These are phyloP conservation scores for Phialemonium atrogriseum DNA, from an alignment of 2,329 filamentous ascomycete species.

Conservation along the genomic window DNA sequence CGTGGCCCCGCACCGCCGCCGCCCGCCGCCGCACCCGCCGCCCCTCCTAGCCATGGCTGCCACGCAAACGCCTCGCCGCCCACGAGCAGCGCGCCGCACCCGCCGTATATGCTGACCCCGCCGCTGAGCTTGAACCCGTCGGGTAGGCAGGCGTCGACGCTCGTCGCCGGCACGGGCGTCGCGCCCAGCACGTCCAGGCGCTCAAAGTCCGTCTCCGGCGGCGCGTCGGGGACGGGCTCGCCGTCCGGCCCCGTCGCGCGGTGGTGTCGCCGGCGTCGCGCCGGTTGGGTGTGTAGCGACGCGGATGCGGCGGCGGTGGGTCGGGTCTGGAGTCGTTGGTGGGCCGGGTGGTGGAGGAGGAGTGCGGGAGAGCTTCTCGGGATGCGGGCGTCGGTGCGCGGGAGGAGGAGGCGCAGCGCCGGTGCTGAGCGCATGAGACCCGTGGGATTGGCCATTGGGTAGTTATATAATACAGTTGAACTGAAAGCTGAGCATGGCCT, in stretches of 20 bases:
- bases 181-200: constrained; percentile 72
- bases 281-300: constrained; percentile 6
- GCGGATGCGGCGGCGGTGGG: constrained; percentile 7
- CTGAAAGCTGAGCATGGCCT: too few species aligned
- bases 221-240: constrained; percentile 19
- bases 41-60: constrained; percentile 64
- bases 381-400: neutral
- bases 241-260: constrained; percentile 14
- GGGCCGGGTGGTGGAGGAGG: neutral
- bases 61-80: constrained; percentile 84
- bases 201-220: constrained; percentile 53
- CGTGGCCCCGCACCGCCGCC: constrained; percentile 21
- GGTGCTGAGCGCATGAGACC: too few species aligned
- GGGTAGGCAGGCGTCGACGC: constrained; percentile 71
- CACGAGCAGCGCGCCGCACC: constrained; percentile 68
- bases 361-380: neutral
- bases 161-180: constrained; percentile 68
- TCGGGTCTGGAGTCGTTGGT: constrained; percentile 7
- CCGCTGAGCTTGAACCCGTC: constrained; percentile 85
- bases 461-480: too few species aligned
- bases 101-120: constrained; percentile 60
- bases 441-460: too few species aligned
- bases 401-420: neutral
- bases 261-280: neutral
- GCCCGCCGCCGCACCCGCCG: neutral